Base-by-base conservation (phyloP, 768 basidiomycete genomes). In the Naganishia friedmannii region DNA sequence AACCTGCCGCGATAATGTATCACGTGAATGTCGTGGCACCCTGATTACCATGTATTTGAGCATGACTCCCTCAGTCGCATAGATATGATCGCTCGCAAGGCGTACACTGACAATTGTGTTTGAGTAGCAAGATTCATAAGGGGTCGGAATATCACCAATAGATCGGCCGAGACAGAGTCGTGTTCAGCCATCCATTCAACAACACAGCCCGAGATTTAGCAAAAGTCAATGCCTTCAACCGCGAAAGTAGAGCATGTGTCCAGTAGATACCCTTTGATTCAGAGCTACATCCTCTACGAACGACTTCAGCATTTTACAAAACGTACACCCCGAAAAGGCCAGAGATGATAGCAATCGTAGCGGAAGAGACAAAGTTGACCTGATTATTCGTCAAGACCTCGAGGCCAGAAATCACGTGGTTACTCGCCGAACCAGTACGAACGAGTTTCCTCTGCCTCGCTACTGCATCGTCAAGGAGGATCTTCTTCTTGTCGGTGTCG, bases 331-430 rank as follows among this genome's bases (percentile, higher is more conserved):
- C 60, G 8, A 45, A 45, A 45, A 26, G 39, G 13, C 60, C 60
- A 17, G 39, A 45, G 39, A 63, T 3, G 12, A 46, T 10, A 26
- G 60, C 60, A 37, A 63, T 42, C 21, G 60, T 45, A 0, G 32
- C 51, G n/a, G 65, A 66, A 46, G 53, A 72, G 3, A 77, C 70
- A 67, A 76, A 72, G 73, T 82, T 74, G 77, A 89, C 91, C 82
- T 92, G 90, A 73, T 90, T 92, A 75, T 95, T 95, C n/a, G 86
- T 87, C 69, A 95, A 83, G 19, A 93, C 56, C 70, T 90, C 83
- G 70, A 85, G 71, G 0, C 93, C 92, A 46, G 84, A 84, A 53
- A 87, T 83, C 58, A 86, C 82, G 73, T 86, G 86, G 19, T 46
- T 45, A n/a, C 39, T n/a, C 23, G 39, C 7, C 23, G 39, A 45